A percentile compares a stretch with the other conserved stretches of the same genome.
Conservation (phyloP, 441 rosid species). For the Cnidoscolus chayamansa region DNA sequence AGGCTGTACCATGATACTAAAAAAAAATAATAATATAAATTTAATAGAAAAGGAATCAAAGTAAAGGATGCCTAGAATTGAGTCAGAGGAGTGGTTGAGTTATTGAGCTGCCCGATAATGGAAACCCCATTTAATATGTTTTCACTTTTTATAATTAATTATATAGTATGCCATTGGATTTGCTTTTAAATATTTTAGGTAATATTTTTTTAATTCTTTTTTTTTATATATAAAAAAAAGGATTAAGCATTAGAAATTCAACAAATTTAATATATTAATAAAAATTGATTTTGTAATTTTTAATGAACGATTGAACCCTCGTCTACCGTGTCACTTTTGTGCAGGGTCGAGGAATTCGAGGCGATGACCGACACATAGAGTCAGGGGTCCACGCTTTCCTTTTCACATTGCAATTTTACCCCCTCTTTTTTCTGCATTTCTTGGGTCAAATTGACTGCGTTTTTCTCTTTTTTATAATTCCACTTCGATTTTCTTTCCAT, state of each 20-base stretch:
- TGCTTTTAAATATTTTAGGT: background rate
- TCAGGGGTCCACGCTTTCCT: conserved; percentile 40
- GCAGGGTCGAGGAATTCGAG: conserved; percentile 43
- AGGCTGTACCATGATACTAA: conserved; percentile 12
- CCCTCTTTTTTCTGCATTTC: background rate
- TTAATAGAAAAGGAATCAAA: conserved; percentile 57
- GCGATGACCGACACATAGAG: conserved; percentile 45
- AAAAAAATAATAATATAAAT: conserved; percentile 19
- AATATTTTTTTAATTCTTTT: too few relatives aligned
- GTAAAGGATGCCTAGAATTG: conserved; percentile 43
- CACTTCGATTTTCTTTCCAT: background rate
- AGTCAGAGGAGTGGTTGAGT: conserved; percentile 90
- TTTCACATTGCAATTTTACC: conserved; percentile 27
- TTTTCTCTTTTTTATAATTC: background rate
- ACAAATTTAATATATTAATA: background rate
- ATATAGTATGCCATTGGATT: background rate
- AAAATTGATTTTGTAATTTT: conserved; percentile 10
- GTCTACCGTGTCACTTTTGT: conserved; percentile 49
- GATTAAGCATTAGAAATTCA: background rate
- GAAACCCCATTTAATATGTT: conserved; percentile 41
- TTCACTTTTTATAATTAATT: background rate
- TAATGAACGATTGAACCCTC: conserved; percentile 36
- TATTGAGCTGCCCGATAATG: conserved; percentile 72
- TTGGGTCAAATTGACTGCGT: conserved; percentile 30
- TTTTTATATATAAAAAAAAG: background rate